Percentiles rank a stretch among this genome's conserved stretches.
Conservation (phyloP, 208 protist species). For the Phytomonas francai region DNA sequence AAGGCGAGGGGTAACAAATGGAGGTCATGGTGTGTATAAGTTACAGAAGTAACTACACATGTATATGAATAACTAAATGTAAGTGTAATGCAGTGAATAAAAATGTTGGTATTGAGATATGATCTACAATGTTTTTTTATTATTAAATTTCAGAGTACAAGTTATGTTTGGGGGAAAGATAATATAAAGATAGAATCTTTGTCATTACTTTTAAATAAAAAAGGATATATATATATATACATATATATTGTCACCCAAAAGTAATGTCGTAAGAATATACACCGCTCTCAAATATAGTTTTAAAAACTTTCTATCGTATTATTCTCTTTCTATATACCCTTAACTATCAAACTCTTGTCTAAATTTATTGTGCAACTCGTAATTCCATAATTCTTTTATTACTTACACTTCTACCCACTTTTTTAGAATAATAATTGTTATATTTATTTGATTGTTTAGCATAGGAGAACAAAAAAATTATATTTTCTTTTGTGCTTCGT, state of each 20-base stretch:
- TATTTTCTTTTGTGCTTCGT: not conserved
- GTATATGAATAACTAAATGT: not conserved
- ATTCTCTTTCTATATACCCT: not conserved
- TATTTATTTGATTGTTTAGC: conserved; percentile 1
- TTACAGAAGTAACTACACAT: not conserved
- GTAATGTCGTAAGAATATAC: conserved; percentile 7
- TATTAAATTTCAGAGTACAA: not conserved
- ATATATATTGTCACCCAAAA: too few species aligned
- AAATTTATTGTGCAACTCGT: conserved; percentile 6
- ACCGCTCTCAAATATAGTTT: not conserved
- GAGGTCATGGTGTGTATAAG: not conserved
- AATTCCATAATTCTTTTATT: not conserved
- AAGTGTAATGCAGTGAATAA: not conserved
- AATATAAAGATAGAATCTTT: not conserved
- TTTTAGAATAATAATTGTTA: conserved; percentile 11
- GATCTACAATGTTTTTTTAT: not conserved
- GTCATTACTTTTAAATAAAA: not conserved
- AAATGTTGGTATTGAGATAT: not conserved
- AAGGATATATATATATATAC: conserved; percentile 7
- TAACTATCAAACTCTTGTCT: not conserved
- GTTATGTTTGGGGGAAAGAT: not conserved
- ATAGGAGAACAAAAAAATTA: conserved; percentile 7
- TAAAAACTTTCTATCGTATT: conserved; percentile 1
- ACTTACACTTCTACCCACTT: conserved; percentile 6
- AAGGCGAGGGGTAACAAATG: not conserved